Percentiles rank a stretch among this genome's conserved stretches.
These are phyloP conservation scores for Podospora pseudoanserina DNA, from an alignment of 495 filamentous ascomycete species.

Conservation along the genomic window DNA sequence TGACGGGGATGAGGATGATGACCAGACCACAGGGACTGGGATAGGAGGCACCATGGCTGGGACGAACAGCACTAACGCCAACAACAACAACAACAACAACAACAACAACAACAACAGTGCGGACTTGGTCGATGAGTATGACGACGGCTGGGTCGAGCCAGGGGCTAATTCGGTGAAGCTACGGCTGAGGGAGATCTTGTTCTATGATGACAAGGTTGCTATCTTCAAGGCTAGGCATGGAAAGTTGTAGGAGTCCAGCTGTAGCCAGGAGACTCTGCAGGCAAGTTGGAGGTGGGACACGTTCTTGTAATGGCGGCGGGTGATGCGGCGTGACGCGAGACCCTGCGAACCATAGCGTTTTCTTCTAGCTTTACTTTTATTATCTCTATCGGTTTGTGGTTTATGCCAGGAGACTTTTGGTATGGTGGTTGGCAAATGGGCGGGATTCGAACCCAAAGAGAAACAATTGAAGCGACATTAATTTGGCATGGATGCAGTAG, in stretches of 20 bases:
- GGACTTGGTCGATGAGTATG: conserved; percentile 37
- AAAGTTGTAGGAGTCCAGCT: conserved; percentile 45
- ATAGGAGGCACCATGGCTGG: not conserved
- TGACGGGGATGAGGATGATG: conserved; percentile 36
- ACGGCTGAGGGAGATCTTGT: conserved; percentile 76
- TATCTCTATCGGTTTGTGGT: no score
- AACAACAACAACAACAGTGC: not conserved
- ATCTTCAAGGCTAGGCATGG: conserved; percentile 80
- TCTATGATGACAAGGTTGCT: conserved; percentile 83
- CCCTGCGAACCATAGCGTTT: no score
- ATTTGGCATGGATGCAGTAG: no score
- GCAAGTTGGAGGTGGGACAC: no score
- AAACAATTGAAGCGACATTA: no score
- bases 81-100: not conserved
- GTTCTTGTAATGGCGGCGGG: no score
- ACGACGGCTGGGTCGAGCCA: conserved; percentile 48
- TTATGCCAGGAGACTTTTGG: no score
- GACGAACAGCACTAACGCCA: not conserved
- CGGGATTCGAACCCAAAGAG: no score
- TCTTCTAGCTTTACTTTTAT: no score
- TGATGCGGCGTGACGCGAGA: no score
- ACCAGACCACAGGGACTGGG: not conserved
- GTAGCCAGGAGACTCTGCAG: no score
- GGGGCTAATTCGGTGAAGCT: conserved; percentile 49
- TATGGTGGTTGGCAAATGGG: no score